phyloP scores from a whole-genome alignment of 116 monocot species.

The Trichopus zeylanicus region DNA sequence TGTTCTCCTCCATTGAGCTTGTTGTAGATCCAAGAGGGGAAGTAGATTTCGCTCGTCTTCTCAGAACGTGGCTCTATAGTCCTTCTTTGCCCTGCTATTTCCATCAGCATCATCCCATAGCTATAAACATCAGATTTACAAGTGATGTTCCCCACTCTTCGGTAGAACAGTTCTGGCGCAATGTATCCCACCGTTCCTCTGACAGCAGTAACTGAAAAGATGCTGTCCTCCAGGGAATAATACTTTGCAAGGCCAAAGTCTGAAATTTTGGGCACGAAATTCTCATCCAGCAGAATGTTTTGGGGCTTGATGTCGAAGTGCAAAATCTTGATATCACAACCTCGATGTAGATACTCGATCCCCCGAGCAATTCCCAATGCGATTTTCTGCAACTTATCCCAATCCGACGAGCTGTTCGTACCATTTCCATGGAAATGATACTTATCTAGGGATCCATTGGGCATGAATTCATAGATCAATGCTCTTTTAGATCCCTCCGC shows the following conservation, averaged over 20 bases:
- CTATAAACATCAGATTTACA: conserved; percentile 30
- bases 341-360: not conserved
- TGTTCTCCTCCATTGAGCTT: conserved; percentile 3
- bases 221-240: conserved; percentile 23
- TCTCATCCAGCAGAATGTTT: conserved; percentile 14
- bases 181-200: conserved; percentile 45
- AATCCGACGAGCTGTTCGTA: too few relatives aligned
- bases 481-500: conserved; percentile 25
- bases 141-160: conserved; percentile 16
- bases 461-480: conserved; percentile 36
- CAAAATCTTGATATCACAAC: conserved; percentile 1
- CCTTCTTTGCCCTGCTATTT: conserved; percentile 32
- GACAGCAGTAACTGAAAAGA: conserved; percentile 13
- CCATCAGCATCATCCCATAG: conserved; percentile 27
- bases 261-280: conserved; percentile 30
- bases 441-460: conserved; percentile 36
- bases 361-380: not conserved
- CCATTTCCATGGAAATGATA: conserved; percentile 14
- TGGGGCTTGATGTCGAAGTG: not conserved
- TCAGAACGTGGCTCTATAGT: conserved; percentile 13
- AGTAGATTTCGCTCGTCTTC: conserved; percentile 21
- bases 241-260: conserved; percentile 51
- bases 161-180: conserved; percentile 23
- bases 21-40: conserved; percentile 45
- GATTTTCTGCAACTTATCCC: conserved; percentile 16